Base-by-base conservation (phyloP, 345 rosid species). In the Leavenworthia alabamica region DNA sequence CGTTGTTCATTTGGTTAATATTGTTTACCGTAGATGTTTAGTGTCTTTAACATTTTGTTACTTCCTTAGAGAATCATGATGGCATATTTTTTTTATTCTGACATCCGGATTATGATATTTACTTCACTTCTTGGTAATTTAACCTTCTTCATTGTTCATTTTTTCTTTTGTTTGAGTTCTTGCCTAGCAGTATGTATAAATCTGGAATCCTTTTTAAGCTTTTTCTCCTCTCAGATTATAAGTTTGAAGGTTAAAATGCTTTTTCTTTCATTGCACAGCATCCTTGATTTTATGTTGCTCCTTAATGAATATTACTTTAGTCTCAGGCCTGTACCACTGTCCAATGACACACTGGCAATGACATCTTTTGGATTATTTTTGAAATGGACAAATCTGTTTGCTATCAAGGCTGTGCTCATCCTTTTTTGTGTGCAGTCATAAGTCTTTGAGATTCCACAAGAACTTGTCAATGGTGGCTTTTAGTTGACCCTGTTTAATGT, bases 271-370 rank as follows among this genome's bases (percentile, higher is more conserved):
- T 29, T 58, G 43, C 57, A 40, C 56, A 26, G 26, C 45, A 37
- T 60, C 19, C 26, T 32, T 68, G 59, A 42, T 51, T 69, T 28
- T 36, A 3, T 59, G 12, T 14, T 62, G 42, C 27, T 36, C 56
- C 49, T 54, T 52, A 54, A 12, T 53, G 42, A 45, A 41, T 43
- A 8, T 53, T 56, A 56, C 52, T 39, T 28, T 36, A 62, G 68
- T 62, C 63, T 62, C 56, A 45, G 36, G 68, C 74, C 63, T 54
- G 68, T 70, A 54, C 68, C 33, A 46, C 51, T 62, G 63, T 54
- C 68, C 43, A 53, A 54, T 37, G 58, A 51, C 47, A 55, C 73
- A 61, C 57, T 7, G 51, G 62, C 67, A 60, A 61, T n/a, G 49
- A 2, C 41, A 53, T 46, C 16, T 57, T 26, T 56, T 57, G 64